phyloP scores from a whole-genome alignment of 2,329 filamentous ascomycete species.

The Colletotrichum acutatum region DNA sequence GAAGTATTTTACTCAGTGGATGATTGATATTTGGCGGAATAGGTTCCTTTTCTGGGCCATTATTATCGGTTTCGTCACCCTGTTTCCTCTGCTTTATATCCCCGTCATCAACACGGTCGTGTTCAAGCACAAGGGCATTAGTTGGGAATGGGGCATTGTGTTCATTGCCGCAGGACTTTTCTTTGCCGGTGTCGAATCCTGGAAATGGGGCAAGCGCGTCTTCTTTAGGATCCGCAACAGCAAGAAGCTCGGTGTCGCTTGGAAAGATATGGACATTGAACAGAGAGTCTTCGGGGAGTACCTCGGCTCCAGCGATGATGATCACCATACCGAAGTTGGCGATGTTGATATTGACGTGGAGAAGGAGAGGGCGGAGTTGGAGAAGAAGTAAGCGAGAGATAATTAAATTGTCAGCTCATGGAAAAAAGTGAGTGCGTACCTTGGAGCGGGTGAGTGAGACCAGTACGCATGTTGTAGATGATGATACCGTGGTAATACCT shows the following conservation, averaged over 20 bases:
- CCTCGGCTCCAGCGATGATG: constrained; percentile 36
- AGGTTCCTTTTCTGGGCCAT: constrained; percentile 77
- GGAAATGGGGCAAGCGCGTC: constrained; percentile 74
- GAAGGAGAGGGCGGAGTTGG: neutral
- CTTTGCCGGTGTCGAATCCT: constrained; percentile 71
- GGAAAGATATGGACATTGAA: constrained; percentile 53
- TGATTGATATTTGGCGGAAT: constrained; percentile 76
- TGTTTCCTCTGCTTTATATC: constrained; percentile 68
- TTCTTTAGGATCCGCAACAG: constrained; percentile 53
- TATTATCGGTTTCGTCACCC: constrained; percentile 56
- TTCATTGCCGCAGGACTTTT: constrained; percentile 56
- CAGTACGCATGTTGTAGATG: neutral
- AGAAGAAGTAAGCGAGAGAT: neutral
- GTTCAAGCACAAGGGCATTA: constrained; percentile 70
- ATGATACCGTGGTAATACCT: neutral
- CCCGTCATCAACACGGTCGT: constrained; percentile 68
- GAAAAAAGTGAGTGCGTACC: neutral
- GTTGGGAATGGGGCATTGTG: constrained; percentile 72
- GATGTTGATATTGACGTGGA: neutral
- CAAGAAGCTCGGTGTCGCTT: constrained; percentile 33
- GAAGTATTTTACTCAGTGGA: constrained; percentile 73
- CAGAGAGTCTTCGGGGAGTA: constrained; percentile 53
- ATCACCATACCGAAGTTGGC: neutral
- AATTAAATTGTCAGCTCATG: neutral
- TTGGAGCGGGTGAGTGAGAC: neutral